These are phyloP conservation scores for Sarocladium oryzae DNA, from an alignment of 2,329 filamentous ascomycete genomes.

Conservation along the genomic window DNA sequence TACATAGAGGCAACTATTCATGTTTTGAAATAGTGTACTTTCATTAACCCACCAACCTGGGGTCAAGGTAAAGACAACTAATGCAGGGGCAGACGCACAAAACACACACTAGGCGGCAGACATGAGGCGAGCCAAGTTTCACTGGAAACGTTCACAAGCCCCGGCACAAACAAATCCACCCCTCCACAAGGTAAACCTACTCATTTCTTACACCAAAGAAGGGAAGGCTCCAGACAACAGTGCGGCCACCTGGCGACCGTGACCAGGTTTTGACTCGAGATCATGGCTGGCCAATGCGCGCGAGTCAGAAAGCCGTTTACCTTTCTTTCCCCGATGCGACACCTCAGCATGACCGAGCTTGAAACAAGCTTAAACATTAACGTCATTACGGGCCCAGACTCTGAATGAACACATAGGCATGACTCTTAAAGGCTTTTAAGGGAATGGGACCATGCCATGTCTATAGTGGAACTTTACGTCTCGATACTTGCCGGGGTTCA, in stretches of 20 bases:
- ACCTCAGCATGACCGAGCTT: background rate
- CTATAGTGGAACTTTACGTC: background rate
- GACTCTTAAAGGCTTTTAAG: background rate
- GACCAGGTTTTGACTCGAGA: background rate
- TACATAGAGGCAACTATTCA: no score
- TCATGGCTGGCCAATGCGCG: background rate
- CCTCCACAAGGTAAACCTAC: background rate
- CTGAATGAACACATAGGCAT: background rate
- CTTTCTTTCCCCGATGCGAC: background rate
- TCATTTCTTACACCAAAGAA: background rate
- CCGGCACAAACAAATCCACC: background rate
- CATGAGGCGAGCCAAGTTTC: background rate
- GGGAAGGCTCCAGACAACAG: background rate
- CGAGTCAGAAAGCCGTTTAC: background rate
- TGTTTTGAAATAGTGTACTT: no score
- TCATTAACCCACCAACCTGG: no score
- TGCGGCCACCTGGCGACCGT: background rate
- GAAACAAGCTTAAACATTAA: background rate
- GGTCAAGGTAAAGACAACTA: no score
- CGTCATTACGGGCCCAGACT: background rate
- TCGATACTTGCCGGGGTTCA: background rate
- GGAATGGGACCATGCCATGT: background rate
- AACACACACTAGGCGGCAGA: no score
- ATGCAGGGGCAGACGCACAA: no score
- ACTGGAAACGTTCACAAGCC: background rate